These are phyloP conservation scores for Spathaspora sp. DNA, from an alignment of 805 yeast species.

Conservation along the genomic window DNA sequence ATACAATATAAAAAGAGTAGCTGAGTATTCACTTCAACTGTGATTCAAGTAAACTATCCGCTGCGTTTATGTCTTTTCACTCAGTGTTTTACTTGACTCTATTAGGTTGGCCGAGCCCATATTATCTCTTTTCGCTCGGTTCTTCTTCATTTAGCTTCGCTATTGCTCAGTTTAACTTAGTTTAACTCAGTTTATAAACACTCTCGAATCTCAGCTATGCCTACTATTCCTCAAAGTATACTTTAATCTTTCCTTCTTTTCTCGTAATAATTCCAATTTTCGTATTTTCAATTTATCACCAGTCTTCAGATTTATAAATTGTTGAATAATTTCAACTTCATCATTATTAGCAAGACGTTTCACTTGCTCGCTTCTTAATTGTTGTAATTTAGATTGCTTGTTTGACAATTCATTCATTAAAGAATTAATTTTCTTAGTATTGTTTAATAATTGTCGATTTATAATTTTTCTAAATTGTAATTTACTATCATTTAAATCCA, in stretches of 20 bases:
- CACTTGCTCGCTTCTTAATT: neutral
- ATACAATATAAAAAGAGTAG: too few relatives aligned
- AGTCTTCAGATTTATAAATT: neutral
- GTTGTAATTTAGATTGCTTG: constrained; percentile 32
- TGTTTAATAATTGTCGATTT: constrained; percentile 37
- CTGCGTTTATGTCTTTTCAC: too few relatives aligned
- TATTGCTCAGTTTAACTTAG: too few relatives aligned
- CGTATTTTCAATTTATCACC: constrained; percentile 33
- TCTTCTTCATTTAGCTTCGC: too few relatives aligned
- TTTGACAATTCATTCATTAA: constrained; percentile 32
- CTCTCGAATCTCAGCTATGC: too few relatives aligned
- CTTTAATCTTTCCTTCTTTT: constrained; percentile 44
- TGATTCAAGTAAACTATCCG: too few relatives aligned
- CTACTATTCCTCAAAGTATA: constrained; percentile 10
- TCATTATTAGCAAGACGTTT: neutral
- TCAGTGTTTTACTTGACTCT: too few relatives aligned
- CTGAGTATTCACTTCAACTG: too few relatives aligned
- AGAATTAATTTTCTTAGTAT: constrained; percentile 26
- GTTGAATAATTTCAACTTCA: neutral
- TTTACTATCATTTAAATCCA: constrained; percentile 41
- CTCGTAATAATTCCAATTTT: constrained; percentile 34
- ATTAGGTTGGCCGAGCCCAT: too few relatives aligned
- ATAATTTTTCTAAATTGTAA: constrained; percentile 31
- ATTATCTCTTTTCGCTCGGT: too few relatives aligned
- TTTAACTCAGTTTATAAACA: too few relatives aligned